Percentiles rank a stretch among this genome's conserved stretches.
Conservation (phyloP, 2,329 filamentous ascomycete species). For the Neobulgaria alba region DNA sequence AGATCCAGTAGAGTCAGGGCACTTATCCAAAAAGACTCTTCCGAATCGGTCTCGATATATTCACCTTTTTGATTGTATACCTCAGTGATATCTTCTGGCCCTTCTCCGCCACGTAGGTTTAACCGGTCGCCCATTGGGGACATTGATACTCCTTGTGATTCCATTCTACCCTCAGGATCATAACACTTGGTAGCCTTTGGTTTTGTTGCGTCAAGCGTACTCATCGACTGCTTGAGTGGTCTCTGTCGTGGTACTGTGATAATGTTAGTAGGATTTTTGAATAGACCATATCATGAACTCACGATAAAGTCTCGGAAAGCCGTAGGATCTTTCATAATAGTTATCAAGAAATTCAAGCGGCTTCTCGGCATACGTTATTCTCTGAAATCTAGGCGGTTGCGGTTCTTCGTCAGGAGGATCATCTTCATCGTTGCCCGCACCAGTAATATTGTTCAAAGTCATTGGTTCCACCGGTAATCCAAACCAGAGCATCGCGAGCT, state of each 20-base stretch:
- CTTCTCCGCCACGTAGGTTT: background rate
- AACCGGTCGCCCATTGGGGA: background rate
- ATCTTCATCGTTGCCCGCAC: constrained; percentile 10
- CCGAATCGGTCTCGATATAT: background rate
- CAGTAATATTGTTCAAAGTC: constrained; percentile 20
- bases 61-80: background rate
- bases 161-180: background rate
- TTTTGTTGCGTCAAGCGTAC: no score
- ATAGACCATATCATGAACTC: constrained; percentile 24
- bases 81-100: background rate
- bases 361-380: constrained; percentile 20
- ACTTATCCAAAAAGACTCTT: background rate
- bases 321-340: constrained; percentile 23
- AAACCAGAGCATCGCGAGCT: constrained; percentile 26
- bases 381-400: constrained; percentile 10
- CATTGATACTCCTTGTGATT: background rate
- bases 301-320: constrained; percentile 22
- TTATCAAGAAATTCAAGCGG: constrained; percentile 25
- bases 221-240: background rate
- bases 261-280: constrained; percentile 1
- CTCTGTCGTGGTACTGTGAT: constrained; percentile 9
- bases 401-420: constrained; percentile 11
- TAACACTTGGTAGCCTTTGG: background rate
- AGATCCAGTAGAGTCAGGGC: constrained; percentile 1
- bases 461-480: constrained; percentile 25